phyloP scores from a whole-genome alignment of 441 rosid species.

The Arabidopsis lyrata region DNA sequence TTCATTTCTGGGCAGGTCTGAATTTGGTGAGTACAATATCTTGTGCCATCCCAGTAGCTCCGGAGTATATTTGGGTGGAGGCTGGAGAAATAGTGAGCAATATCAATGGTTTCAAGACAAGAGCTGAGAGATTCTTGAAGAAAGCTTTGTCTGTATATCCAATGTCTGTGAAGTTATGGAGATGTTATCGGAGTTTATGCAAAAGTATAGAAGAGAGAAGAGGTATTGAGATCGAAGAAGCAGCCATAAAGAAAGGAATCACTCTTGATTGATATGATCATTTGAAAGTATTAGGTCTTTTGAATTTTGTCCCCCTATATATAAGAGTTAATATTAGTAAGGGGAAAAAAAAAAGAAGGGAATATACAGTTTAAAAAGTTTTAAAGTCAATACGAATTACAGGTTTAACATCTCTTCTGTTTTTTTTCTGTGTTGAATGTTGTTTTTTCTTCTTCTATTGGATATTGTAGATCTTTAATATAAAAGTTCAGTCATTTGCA shows the following conservation, averaged over 20 bases:
- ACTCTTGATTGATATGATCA: slow-evolving; percentile 41
- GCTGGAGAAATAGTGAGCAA: slow-evolving; percentile 64
- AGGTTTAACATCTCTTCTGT: not conserved
- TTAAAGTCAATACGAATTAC: slow-evolving; percentile 4
- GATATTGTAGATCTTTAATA: not conserved
- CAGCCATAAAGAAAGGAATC: slow-evolving; percentile 72
- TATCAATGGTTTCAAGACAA: slow-evolving; percentile 47
- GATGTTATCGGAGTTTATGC: slow-evolving; percentile 46
- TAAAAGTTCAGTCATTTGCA: not conserved
- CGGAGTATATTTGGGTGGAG: slow-evolving; percentile 79
- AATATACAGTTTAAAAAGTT: not conserved
- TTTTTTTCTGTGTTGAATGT: not conserved
- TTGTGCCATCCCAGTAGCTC: slow-evolving; percentile 82
- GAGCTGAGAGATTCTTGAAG: slow-evolving; percentile 62
- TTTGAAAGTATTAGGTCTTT: not conserved
- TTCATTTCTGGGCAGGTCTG: slow-evolving; percentile 78
- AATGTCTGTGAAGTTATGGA: slow-evolving; percentile 75
- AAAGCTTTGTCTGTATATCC: slow-evolving; percentile 76
- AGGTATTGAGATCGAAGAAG: slow-evolving; percentile 50
- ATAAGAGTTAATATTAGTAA: slow-evolving; percentile 11
- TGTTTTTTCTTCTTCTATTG: not conserved
- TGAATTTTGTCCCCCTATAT: not conserved
- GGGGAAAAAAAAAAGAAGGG: too few species aligned
- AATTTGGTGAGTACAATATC: slow-evolving; percentile 62
- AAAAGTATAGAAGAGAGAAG: slow-evolving; percentile 46